Conservation (phyloP, 176 grass and related monocot genomes). For the Typha latifolia region DNA sequence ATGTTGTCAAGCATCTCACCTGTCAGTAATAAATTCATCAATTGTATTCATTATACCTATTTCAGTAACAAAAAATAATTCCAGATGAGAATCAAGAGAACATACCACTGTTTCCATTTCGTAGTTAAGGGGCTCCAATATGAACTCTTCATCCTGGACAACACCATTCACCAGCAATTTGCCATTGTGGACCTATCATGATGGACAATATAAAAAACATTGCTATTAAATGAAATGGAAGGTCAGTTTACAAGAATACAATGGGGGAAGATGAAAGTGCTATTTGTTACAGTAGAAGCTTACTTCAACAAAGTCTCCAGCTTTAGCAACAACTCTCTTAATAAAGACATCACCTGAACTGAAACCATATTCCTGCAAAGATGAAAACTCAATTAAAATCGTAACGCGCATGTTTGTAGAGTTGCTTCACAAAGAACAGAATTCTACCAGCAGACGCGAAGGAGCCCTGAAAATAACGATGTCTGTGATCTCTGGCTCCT, state of each 20-base stretch:
- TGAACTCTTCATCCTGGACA: slow-evolving; percentile 70
- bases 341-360: slow-evolving; percentile 86
- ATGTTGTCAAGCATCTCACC: not conserved
- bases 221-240: slow-evolving; percentile 11
- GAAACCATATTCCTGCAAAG: slow-evolving; percentile 58
- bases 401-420: not conserved
- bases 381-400: not conserved
- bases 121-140: slow-evolving; percentile 75
- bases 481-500: slow-evolving; percentile 71
- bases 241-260: slow-evolving; percentile 9
- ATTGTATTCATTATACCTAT: not conserved
- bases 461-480: slow-evolving; percentile 86
- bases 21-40: not conserved
- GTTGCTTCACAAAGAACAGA: not conserved
- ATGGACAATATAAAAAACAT: not conserved
- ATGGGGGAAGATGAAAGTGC: slow-evolving; percentile 5
- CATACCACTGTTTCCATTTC: slow-evolving; percentile 64
- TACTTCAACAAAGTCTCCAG: slow-evolving; percentile 80
- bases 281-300: slow-evolving; percentile 51
- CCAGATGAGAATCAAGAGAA: not conserved
- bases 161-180: slow-evolving; percentile 70
- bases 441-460: slow-evolving; percentile 50
- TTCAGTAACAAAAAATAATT: not conserved
- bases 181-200: slow-evolving; percentile 63
- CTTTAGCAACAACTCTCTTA: slow-evolving; percentile 90